A percentile compares a stretch with the other conserved stretches of the same genome.
Evolutionary conservation across 768 basidiomycete genomes (phyloP).

Genomic region (Russula compacta): DNA sequence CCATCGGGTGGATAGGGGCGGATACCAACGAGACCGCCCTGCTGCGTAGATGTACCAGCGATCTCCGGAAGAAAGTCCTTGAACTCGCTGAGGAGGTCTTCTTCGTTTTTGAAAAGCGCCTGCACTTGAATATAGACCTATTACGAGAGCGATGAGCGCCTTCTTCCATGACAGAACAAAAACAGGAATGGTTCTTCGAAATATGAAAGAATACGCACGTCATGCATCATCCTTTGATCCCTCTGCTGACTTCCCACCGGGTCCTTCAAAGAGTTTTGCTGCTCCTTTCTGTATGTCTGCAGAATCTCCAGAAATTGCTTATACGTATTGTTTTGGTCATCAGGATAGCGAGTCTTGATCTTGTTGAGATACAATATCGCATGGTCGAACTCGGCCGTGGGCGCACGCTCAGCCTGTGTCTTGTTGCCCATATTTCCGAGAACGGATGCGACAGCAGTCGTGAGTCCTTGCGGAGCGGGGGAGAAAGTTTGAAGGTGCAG

Average conservation of each 20-base stretch:
- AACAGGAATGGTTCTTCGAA: neutral
- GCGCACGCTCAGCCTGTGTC: constrained; percentile 42
- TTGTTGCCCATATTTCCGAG: constrained; percentile 27
- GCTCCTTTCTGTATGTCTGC: constrained; percentile 79
- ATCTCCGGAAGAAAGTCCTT: constrained; percentile 72
- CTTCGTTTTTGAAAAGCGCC: constrained; percentile 70
- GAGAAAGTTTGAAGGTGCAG: constrained; percentile 35
- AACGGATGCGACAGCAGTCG: constrained; percentile 18
- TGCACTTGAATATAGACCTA: constrained; percentile 80
- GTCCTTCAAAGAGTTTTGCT: constrained; percentile 36
- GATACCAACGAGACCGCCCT: constrained; percentile 37
- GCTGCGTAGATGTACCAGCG: constrained; percentile 33
- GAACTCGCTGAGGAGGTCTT: constrained; percentile 73
- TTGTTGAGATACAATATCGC: constrained; percentile 98
- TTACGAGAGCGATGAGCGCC: constrained; percentile 31
- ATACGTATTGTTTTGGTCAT: constrained; percentile 80
- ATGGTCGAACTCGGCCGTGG: constrained; percentile 73
- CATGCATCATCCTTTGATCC: constrained; percentile 55
- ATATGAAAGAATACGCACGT: constrained; percentile 39
- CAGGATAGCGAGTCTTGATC: constrained; percentile 86
- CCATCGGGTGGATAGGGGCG: constrained; percentile 39
- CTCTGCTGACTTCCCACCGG: constrained; percentile 14
- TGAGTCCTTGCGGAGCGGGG: constrained; percentile 24
- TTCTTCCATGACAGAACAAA: neutral
- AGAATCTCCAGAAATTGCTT: constrained; percentile 85